Conservation (phyloP, 1,139 yeast genomes). For the Meyerozyma athensensis region DNA sequence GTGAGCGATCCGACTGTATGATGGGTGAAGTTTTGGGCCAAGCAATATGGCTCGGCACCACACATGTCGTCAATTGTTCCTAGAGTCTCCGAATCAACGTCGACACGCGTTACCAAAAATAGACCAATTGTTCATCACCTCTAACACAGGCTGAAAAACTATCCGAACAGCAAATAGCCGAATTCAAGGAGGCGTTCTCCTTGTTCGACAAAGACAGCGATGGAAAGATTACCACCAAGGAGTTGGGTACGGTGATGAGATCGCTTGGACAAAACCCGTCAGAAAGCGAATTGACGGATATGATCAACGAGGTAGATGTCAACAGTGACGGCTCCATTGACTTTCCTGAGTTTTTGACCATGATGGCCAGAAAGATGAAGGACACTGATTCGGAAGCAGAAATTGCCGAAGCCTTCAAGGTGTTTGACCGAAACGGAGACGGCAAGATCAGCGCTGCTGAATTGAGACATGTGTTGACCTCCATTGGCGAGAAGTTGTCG, state of each 20-base stretch:
- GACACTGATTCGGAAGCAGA: conserved; percentile 97
- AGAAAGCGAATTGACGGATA: conserved; percentile 90
- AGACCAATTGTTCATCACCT: too few species aligned
- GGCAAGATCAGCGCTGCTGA: conserved; percentile 96
- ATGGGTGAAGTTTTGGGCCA: not conserved
- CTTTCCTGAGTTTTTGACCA: conserved; percentile 77
- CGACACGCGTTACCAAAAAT: too few species aligned
- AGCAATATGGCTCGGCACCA: too few species aligned
- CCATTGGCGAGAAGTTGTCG: conserved; percentile 92
- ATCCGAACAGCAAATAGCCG: conserved; percentile 93
- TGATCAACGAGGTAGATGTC: conserved; percentile 94
- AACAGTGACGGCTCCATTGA: conserved; percentile 95
- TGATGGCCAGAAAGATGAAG: conserved; percentile 94
- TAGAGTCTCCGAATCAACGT: too few species aligned
- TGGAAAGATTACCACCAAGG: conserved; percentile 92
- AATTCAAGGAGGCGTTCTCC: conserved; percentile 96
- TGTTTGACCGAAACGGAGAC: conserved; percentile 89
- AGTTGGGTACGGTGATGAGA: conserved; percentile 97
- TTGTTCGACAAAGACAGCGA: conserved; percentile 94
- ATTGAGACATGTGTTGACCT: conserved; percentile 90
- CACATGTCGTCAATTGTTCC: too few species aligned
- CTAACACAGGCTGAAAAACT: conserved; percentile 66
- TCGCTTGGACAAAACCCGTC: conserved; percentile 96
- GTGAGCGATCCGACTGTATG: not conserved
- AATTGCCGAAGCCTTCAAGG: conserved; percentile 95